Conservation (phyloP, 805 yeast species). For the Yamadazyma kitorensis region DNA sequence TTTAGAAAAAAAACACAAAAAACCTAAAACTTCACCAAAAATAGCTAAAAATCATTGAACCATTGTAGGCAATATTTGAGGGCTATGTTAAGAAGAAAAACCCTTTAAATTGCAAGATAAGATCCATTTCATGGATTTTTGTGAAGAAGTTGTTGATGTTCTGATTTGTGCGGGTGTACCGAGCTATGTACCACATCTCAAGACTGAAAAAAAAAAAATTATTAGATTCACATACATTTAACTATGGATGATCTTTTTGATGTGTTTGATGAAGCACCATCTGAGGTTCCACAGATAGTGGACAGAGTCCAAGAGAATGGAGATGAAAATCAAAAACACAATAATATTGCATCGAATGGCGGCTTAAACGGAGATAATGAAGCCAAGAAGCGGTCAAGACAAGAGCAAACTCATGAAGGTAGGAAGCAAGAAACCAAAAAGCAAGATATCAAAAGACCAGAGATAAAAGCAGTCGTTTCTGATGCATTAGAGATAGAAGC, state of each 20-base stretch:
- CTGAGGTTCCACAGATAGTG: constrained; percentile 24
- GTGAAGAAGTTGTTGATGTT: too few relatives aligned
- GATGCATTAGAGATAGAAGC: constrained; percentile 89
- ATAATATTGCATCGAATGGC: constrained; percentile 9
- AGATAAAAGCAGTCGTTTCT: constrained; percentile 70
- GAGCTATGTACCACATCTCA: too few relatives aligned
- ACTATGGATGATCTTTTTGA: constrained; percentile 52
- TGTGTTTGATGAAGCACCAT: constrained; percentile 58
- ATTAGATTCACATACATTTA: too few relatives aligned
- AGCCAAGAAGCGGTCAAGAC: constrained; percentile 13
- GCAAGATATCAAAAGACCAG: constrained; percentile 27
- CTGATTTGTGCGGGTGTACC: too few relatives aligned
- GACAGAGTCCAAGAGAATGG: constrained; percentile 9
- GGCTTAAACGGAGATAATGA: constrained; percentile 22
- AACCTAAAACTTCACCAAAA: too few relatives aligned
- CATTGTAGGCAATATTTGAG: too few relatives aligned
- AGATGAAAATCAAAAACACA: constrained; percentile 8
- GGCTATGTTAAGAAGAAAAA: too few relatives aligned
- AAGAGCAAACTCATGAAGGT: constrained; percentile 6
- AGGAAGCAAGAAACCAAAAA: constrained; percentile 10
- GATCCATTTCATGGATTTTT: too few relatives aligned
- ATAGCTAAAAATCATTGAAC: too few relatives aligned
- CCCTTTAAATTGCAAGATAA: too few relatives aligned
- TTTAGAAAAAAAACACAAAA: too few relatives aligned
- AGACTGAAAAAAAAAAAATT: too few relatives aligned